A percentile compares a stretch with the other conserved stretches of the same genome.
Conservation (phyloP, 1,139 yeast species). For the Meyerozyma sp. region DNA sequence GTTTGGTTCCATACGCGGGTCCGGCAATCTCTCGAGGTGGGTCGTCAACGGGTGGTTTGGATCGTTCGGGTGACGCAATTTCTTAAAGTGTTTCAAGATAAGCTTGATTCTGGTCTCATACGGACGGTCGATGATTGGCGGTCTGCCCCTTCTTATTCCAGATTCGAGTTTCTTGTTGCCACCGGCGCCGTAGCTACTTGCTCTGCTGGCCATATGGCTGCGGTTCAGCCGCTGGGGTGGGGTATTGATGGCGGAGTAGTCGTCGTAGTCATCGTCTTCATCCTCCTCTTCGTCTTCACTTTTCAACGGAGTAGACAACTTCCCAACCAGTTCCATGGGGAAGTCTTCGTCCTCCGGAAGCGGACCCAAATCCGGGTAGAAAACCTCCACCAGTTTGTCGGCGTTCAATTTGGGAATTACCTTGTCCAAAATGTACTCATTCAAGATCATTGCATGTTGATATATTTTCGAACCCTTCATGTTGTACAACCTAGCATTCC, state of each 20-base stretch:
- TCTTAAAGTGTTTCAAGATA: constrained; percentile 74
- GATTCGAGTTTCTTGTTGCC: constrained; percentile 34
- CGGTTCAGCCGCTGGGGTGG: constrained; percentile 6
- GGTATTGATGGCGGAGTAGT: constrained; percentile 9
- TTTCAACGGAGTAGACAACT: constrained; percentile 3
- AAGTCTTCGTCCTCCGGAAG: constrained; percentile 51
- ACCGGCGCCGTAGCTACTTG: constrained; percentile 2
- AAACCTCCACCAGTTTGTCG: constrained; percentile 37
- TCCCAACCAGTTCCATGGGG: constrained; percentile 8
- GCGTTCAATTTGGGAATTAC: constrained; percentile 50
- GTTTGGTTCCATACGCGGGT: constrained; percentile 56
- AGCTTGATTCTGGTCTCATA: constrained; percentile 89
- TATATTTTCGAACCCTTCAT: constrained; percentile 64
- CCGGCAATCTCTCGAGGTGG: constrained; percentile 81
- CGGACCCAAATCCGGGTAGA: constrained; percentile 71
- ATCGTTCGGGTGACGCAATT: constrained; percentile 52
- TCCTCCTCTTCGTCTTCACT: constrained; percentile 18
- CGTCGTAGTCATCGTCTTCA: constrained; percentile 24
- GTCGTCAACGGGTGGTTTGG: constrained; percentile 46
- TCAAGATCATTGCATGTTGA: constrained; percentile 67
- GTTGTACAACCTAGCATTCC: constrained; percentile 87
- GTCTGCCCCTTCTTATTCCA: constrained; percentile 83
- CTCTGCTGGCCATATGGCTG: not conserved
- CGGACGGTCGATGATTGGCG: constrained; percentile 93
- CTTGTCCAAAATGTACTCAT: constrained; percentile 49